phyloP scores from a whole-genome alignment of 306 rosid genomes.

The Cucurbita ficifolia region DNA sequence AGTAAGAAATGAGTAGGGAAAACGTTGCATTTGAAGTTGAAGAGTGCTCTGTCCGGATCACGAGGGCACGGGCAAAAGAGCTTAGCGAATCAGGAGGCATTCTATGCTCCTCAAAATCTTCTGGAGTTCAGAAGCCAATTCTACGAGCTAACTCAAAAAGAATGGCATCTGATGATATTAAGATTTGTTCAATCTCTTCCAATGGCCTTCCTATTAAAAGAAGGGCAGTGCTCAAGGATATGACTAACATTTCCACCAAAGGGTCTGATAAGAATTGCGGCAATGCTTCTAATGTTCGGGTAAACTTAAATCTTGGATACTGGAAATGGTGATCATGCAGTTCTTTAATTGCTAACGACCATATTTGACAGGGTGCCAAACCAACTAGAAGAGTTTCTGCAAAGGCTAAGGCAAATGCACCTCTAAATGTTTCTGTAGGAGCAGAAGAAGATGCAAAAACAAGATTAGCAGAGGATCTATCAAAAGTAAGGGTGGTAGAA shows the following conservation, averaged over 20 bases:
- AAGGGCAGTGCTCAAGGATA: constrained; percentile 60
- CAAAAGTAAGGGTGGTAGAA: constrained; percentile 48
- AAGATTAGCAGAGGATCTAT: constrained; percentile 52
- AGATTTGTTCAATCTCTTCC: constrained; percentile 15
- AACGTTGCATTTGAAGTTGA: constrained; percentile 31
- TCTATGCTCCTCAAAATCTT: constrained; percentile 27
- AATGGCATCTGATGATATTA: constrained; percentile 37
- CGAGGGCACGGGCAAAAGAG: constrained; percentile 68
- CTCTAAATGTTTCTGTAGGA: constrained; percentile 17
- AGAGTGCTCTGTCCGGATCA: constrained; percentile 41
- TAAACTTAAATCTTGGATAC: neutral
- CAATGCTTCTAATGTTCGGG: constrained; percentile 35
- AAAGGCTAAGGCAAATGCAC: constrained; percentile 21
- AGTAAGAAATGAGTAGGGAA: constrained; percentile 41
- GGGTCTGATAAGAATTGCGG: constrained; percentile 5
- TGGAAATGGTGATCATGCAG: neutral
- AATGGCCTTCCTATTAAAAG: constrained; percentile 39
- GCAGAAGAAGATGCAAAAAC: constrained; percentile 39
- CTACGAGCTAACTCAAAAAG: constrained; percentile 29
- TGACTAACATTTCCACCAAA: constrained; percentile 25
- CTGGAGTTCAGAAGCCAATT: constrained; percentile 25
- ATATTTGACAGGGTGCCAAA: constrained; percentile 10
- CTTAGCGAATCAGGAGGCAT: constrained; percentile 23
- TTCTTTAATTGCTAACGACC: neutral
- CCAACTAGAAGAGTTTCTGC: constrained; percentile 27